These are phyloP conservation scores for Curvularia spicifera DNA, from an alignment of 2,329 filamentous ascomycete genomes.

Conservation along the genomic window DNA sequence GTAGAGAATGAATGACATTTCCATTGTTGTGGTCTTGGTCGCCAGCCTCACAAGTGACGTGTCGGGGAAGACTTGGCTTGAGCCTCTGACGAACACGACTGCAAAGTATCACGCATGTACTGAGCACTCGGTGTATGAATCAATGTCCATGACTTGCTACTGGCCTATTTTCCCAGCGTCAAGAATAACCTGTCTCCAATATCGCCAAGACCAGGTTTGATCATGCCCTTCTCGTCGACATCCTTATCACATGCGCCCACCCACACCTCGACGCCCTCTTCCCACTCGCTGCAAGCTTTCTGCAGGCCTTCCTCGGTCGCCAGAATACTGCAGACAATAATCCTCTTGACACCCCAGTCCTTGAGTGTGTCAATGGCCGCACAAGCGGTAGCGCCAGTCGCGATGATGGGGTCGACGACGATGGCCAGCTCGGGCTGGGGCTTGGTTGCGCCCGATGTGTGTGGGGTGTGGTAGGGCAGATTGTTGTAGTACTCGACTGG, in stretches of 20 bases:
- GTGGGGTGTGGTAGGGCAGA: slow-evolving; percentile 73
- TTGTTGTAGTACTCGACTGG: slow-evolving; percentile 99
- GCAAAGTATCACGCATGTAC: neutral
- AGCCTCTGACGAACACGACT: neutral
- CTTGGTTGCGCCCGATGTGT: slow-evolving; percentile 43
- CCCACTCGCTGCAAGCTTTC: slow-evolving; percentile 78
- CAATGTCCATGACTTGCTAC: neutral
- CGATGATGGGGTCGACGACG: slow-evolving; percentile 89
- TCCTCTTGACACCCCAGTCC: slow-evolving; percentile 88
- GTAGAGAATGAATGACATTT: neutral
- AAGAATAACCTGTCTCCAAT: slow-evolving; percentile 89
- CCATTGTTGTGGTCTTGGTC: neutral
- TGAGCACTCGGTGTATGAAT: neutral
- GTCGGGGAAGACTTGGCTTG: neutral
- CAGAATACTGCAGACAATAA: slow-evolving; percentile 78
- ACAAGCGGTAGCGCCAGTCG: slow-evolving; percentile 86
- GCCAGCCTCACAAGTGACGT: neutral
- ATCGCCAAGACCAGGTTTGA: slow-evolving; percentile 87
- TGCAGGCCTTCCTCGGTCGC: slow-evolving; percentile 74
- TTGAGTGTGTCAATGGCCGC: slow-evolving; percentile 87
- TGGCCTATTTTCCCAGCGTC: slow-evolving; percentile 75
- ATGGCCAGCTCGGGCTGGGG: slow-evolving; percentile 70
- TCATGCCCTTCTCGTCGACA: slow-evolving; percentile 82
- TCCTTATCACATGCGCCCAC: slow-evolving; percentile 78
- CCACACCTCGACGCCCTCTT: slow-evolving; percentile 79